Evolutionary conservation across 2,329 filamentous ascomycete species (phyloP).

Genomic region (Akanthomyces uredinophilus): DNA sequence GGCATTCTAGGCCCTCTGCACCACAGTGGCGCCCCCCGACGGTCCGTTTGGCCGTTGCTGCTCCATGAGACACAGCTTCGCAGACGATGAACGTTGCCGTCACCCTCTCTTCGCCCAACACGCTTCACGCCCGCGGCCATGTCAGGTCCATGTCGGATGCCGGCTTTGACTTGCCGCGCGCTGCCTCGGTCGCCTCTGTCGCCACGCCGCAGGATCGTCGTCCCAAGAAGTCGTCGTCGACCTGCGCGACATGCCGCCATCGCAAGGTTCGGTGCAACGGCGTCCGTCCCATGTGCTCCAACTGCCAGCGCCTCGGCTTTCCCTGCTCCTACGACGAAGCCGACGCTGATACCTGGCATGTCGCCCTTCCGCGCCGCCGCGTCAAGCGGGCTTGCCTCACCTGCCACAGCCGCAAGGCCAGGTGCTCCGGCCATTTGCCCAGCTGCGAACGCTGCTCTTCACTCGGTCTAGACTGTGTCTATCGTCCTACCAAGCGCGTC

Average conservation of each 20-base stretch:
- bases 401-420: slow-evolving; percentile 54
- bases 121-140: slow-evolving; percentile 5
- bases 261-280: slow-evolving; percentile 57
- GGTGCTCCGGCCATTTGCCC: slow-evolving; percentile 53
- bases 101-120: slow-evolving; percentile 5
- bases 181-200: not conserved
- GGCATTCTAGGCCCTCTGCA: slow-evolving; percentile 7
- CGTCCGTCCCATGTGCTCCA: slow-evolving; percentile 48
- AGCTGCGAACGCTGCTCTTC: slow-evolving; percentile 46
- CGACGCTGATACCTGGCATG: slow-evolving; percentile 36
- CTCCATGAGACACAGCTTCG: slow-evolving; percentile 12
- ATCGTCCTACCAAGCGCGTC: slow-evolving; percentile 43
- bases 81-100: slow-evolving; percentile 7
- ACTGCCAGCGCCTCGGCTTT: slow-evolving; percentile 54
- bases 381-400: slow-evolving; percentile 53
- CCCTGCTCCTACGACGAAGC: slow-evolving; percentile 52
- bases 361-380: slow-evolving; percentile 46
- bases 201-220: slow-evolving; percentile 23
- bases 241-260: slow-evolving; percentile 50
- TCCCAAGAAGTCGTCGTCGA: slow-evolving; percentile 40
- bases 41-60: slow-evolving; percentile 2
- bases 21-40: slow-evolving; percentile 12
- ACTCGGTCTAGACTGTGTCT: slow-evolving; percentile 52
- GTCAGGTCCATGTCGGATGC: slow-evolving; percentile 9
- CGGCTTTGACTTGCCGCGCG: not conserved